Base-by-base conservation (phyloP, 352 stramenopile species). In the Phytophthora palmivora region DNA sequence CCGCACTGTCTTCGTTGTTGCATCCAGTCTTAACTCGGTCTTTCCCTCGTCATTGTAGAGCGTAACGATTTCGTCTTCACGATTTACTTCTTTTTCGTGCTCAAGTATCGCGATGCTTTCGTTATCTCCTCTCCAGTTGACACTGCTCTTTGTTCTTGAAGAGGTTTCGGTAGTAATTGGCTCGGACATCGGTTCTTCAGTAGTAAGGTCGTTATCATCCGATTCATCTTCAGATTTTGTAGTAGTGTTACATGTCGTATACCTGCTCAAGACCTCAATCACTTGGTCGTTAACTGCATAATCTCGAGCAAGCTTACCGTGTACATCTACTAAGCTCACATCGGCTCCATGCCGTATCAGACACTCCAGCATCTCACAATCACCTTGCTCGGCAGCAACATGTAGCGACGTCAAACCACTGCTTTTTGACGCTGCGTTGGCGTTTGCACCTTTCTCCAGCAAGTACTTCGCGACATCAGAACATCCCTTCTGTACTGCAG, bases 371-470 rank as follows among this genome's bases (percentile, higher is more conserved):
- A 89, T 79, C 24, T 89, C 86, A 33, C 87, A 62, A 57, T 96
- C 83, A 14, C 87, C 89, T 44, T 84, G 86, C 57, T 90, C 72
- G 2, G 86, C 84, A 11, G 89, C 88, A 26, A 96, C 74, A 76
- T 96, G 89, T 8, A 97, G 72, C 18, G 82, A 79, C 15, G 88
- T 97, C 11, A 96, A 77, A 36, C 87, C 88, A 58, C 97, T 88
- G 8, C 24, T 14, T 18, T 87, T 83, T 53, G 96, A 88, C 1
- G 83, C 78, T 21, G 49, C 55, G 33, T 71, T 66, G 21, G 21
- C 42, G 32, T 67, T 43, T 7, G 63, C 63, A 28, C 58, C 58
- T 38, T 49, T 46, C 30, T 63, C 51, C 24, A 68, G 34, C 36
- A 68, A 50, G 12, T 52, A 57, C 7, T 46, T 51, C 30, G 44